Percentiles rank a stretch among this genome's conserved stretches.
Evolutionary conservation across 1,139 yeast species (phyloP).

Genomic region (Blastobotrys aristatus): DNA sequence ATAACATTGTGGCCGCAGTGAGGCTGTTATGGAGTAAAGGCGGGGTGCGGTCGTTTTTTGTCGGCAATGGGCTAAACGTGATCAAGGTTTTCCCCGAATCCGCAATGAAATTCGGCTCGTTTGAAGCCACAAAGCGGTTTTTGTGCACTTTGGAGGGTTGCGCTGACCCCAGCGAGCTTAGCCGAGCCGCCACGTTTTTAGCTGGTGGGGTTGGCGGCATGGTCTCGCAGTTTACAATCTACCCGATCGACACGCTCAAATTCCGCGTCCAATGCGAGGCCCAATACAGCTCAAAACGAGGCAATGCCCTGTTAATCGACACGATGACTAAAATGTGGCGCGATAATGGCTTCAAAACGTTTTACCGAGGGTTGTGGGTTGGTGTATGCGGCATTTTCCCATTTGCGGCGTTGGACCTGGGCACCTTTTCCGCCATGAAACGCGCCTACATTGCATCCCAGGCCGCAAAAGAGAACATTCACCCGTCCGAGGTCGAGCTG

Average conservation of each 20-base stretch:
- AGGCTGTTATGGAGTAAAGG: slow-evolving; percentile 81
- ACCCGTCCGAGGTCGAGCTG: slow-evolving; percentile 61
- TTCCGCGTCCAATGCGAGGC: slow-evolving; percentile 48
- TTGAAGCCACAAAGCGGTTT: slow-evolving; percentile 77
- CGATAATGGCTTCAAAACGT: slow-evolving; percentile 73
- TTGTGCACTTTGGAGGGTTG: slow-evolving; percentile 77
- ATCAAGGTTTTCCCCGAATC: slow-evolving; percentile 94
- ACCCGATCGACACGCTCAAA: slow-evolving; percentile 94
- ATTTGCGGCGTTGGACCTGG: slow-evolving; percentile 91
- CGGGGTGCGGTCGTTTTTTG: slow-evolving; percentile 81
- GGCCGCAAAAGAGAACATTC: slow-evolving; percentile 48
- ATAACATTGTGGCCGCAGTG: slow-evolving; percentile 52
- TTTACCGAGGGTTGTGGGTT: slow-evolving; percentile 80
- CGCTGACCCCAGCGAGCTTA: slow-evolving; percentile 63
- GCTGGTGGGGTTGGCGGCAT: slow-evolving; percentile 98
- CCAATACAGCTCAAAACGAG: slow-evolving; percentile 39
- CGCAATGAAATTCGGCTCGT: slow-evolving; percentile 95
- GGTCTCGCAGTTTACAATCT: slow-evolving; percentile 82
- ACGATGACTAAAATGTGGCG: slow-evolving; percentile 74
- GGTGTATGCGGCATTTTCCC: slow-evolving; percentile 96
- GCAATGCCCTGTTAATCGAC: slow-evolving; percentile 53
- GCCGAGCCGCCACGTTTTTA: slow-evolving; percentile 72
- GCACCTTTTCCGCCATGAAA: slow-evolving; percentile 85
- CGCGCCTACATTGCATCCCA: slow-evolving; percentile 63
- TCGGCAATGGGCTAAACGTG: slow-evolving; percentile 93